Evolutionary conservation across 192 early-diverging fungal genomes (phyloP), one percentile per base, ranked within the genome.

Genomic region (Coemansia sp.): DNA sequence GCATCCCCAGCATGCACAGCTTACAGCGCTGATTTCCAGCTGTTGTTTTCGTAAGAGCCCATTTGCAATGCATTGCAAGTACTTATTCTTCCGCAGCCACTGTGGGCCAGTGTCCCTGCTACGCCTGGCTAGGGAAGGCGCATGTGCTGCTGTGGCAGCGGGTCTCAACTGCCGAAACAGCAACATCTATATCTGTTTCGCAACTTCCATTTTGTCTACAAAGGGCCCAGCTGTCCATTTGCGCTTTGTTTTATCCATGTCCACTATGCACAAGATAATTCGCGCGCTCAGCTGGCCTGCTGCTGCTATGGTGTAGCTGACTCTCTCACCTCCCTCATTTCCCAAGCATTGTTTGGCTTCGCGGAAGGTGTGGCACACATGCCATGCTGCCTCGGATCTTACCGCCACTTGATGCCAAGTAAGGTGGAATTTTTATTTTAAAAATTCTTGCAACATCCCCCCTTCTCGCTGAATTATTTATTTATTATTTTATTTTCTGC

Each of bases 251-350:
- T 16, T 63, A 14, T 53, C 32, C 19, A 37, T 47, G 58, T 14
- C n/a, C 39, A 39, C 11, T 37, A 70, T 70, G 68, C 68, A 70
- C 33, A 38, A 50, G 47, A 60, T 70, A 70, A 60, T 63, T 70
- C 50, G 62, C 52, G 42, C 49, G 53, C 46, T 37, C 38, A 46
- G 35, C 60, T 66, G 37, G 37, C 49, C 30, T 55, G 13, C 38
- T n/a, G 35, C 61, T 42, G 62, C 44, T 33, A 39, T 49, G 35
- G 2, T 37, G 52, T 53, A 53, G 52, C 52, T 28, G 52, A 26
- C 52, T 16, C 26, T 9, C 52, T 9, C 47, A 9, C 7, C 46
- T n/a, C 46, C n/a, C 47, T 19, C 49, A 30, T 53, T 30, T 30
- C 26, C 52, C 30, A 53, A 53, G 2, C 23, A 30, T 13, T 53